Percentiles rank a stretch among this genome's conserved stretches.
Conservation (phyloP, 2,329 filamentous ascomycete genomes). For the Talaromyces sp. region DNA sequence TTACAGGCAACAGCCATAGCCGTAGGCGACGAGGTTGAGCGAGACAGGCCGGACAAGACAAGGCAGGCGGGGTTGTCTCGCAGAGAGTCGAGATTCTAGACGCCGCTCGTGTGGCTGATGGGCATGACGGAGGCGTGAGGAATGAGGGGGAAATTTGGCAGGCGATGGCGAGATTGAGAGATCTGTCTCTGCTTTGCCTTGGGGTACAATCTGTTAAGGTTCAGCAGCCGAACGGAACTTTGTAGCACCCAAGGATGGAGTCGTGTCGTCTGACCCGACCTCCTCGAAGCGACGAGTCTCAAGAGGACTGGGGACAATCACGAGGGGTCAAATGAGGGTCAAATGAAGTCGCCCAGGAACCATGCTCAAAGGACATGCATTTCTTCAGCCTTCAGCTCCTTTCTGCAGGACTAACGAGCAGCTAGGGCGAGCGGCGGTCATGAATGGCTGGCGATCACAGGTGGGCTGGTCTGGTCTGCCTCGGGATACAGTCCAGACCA, state of each 20-base stretch:
- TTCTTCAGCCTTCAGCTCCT: background rate
- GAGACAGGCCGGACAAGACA: background rate
- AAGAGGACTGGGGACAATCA: background rate
- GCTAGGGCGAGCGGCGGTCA: background rate
- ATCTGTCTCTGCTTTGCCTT: background rate
- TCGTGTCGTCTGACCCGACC: constrained; percentile 3
- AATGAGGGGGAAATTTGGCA: background rate
- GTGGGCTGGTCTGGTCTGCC: constrained; percentile 8
- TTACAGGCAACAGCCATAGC: constrained; percentile 17
- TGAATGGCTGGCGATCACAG: constrained; percentile 11
- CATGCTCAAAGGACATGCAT: background rate
- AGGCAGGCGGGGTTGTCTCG: constrained; percentile 6
- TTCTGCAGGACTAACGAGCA: constrained; percentile 6
- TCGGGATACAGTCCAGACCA: constrained; percentile 14
- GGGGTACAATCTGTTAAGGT: constrained; percentile 1
- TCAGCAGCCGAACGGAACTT: background rate
- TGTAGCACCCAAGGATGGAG: constrained; percentile 2
- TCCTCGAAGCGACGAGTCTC: background rate
- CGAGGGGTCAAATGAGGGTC: background rate
- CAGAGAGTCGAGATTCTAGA: constrained; percentile 1
- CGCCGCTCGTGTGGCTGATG: constrained; percentile 9
- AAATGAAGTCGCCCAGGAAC: background rate
- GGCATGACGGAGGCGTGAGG: constrained; percentile 18
- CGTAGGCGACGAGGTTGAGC: constrained; percentile 5
- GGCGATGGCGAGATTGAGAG: constrained; percentile 9